Conservation (phyloP, 176 grass and related monocot species). For the Lolium perenne region DNA sequence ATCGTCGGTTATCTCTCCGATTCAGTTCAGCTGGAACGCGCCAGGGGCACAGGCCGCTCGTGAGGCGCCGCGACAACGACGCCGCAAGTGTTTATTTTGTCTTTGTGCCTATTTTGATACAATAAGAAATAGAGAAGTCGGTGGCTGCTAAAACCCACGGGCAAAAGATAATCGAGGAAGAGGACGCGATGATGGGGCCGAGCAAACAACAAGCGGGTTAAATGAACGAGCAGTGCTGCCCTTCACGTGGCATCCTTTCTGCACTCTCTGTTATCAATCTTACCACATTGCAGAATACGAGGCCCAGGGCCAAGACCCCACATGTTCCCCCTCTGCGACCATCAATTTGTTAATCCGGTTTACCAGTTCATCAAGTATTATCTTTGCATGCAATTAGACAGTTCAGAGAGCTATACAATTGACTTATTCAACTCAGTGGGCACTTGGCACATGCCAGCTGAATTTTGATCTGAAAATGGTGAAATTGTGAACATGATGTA, state of each 20-base stretch:
- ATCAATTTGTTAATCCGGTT: slow-evolving; percentile 42
- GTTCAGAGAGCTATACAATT: not conserved
- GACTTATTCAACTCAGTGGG: not conserved
- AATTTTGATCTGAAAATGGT: slow-evolving; percentile 6
- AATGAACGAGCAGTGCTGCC: slow-evolving; percentile 16
- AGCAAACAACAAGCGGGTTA: slow-evolving; percentile 5
- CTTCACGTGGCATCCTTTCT: slow-evolving; percentile 55
- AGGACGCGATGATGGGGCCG: slow-evolving; percentile 22
- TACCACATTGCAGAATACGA: slow-evolving; percentile 29
- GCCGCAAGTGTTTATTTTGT: slow-evolving; percentile 23
- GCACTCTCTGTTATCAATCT: slow-evolving; percentile 9
- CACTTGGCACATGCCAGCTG: not conserved
- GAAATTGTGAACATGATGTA: not conserved
- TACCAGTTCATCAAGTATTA: slow-evolving; percentile 10
- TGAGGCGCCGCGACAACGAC: slow-evolving; percentile 53
- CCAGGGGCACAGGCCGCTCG: slow-evolving; percentile 38
- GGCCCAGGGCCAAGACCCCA: slow-evolving; percentile 42
- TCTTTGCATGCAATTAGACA: not conserved
- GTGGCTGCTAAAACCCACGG: slow-evolving; percentile 46
- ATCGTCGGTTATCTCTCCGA: slow-evolving; percentile 42
- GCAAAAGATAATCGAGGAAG: slow-evolving; percentile 33
- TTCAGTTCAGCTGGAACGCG: slow-evolving; percentile 8
- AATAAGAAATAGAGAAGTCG: slow-evolving; percentile 12
- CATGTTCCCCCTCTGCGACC: slow-evolving; percentile 34
- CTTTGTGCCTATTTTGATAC: not conserved